phyloP scores from a whole-genome alignment of 2,329 filamentous ascomycete species.

The Fusarium scirpi region DNA sequence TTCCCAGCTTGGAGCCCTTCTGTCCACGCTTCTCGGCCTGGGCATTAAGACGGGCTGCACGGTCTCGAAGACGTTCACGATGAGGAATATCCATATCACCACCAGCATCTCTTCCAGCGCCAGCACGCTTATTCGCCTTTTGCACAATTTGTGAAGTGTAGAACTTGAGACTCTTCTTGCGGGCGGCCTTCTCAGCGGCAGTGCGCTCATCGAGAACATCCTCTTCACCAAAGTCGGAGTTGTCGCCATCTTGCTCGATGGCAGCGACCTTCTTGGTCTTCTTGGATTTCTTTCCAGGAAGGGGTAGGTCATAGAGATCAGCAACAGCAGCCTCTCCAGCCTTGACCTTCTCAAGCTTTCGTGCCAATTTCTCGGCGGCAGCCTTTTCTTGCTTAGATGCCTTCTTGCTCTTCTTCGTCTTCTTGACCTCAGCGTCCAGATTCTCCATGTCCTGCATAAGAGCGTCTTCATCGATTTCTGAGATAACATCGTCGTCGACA shows the following conservation, averaged over 20 bases:
- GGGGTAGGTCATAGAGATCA: constrained; percentile 73
- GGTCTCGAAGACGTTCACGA: constrained; percentile 87
- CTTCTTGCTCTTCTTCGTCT: constrained; percentile 49
- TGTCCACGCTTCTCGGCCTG: constrained; percentile 87
- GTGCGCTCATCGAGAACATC: constrained; percentile 80
- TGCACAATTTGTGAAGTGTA: constrained; percentile 98
- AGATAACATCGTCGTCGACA: constrained; percentile 49
- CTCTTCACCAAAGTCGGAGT: constrained; percentile 95
- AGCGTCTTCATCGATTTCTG: constrained; percentile 43
- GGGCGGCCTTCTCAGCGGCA: constrained; percentile 86
- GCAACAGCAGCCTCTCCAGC: constrained; percentile 77
- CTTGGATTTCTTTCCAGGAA: constrained; percentile 63
- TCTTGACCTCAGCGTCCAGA: constrained; percentile 42
- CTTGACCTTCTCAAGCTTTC: constrained; percentile 62
- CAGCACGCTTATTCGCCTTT: constrained; percentile 87
- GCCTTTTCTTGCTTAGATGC: constrained; percentile 53
- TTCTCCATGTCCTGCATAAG: constrained; percentile 41
- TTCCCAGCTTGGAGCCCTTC: constrained; percentile 70
- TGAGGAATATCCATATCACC: constrained; percentile 88
- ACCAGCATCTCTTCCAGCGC: constrained; percentile 77
- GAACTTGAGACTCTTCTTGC: constrained; percentile 94
- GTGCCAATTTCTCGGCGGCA: constrained; percentile 55
- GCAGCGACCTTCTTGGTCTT: constrained; percentile 48
- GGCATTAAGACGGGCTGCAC: constrained; percentile 86
- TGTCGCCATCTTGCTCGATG: constrained; percentile 65